Evolutionary conservation across 257 asterid species (phyloP), one percentile per base, ranked within the genome.

Genomic region (Henckelia pumila): DNA sequence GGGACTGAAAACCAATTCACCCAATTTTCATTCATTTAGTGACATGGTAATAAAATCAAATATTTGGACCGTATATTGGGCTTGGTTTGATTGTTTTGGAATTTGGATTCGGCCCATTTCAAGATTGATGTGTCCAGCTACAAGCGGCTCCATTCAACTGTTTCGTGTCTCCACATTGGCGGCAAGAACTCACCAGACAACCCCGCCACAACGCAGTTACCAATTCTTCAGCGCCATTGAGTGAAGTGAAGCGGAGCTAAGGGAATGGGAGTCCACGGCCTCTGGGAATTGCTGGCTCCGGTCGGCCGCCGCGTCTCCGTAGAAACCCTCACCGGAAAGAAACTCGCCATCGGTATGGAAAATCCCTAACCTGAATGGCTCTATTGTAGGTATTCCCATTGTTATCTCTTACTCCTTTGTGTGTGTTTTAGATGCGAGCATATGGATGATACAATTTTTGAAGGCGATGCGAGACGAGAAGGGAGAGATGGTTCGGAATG

Each of bases 281-380:
- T 92, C 21, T 92, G 98, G 98, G 96, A 92, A 35, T 95, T 92
- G 67, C 79, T 92, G 25, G 88, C 98, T 63, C 98, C 98, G 59
- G 97, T 88, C 74, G 98, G 98, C 63, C 97, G 98, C 73, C 94
- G 98, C 53, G 98, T 92, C 33, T 92, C 98, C 24, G 97, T 92
- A 60, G 98, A 92, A 78, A 92, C 96, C 63, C 96, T 92, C 33
- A 77, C 97, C 74, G 97, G 98, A 1, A 89, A 86, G 63, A 88
- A 81, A 73, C 93, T 92, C 78, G 97, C 97, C 20, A 92, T 92
- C 67, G 96, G 98, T 92, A 80, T n/a, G 59, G n/a, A 50, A 47
- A 67, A 68, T 29, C 72, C 79, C 82, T 66, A 71, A 78, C 81
- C 79, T 82, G 76, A 71, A 28, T 24, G 30, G 7, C 26, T 33